Evolutionary conservation across 2,329 filamentous ascomycete genomes (phyloP).

Genomic region (Exophiala alcalophila): DNA sequence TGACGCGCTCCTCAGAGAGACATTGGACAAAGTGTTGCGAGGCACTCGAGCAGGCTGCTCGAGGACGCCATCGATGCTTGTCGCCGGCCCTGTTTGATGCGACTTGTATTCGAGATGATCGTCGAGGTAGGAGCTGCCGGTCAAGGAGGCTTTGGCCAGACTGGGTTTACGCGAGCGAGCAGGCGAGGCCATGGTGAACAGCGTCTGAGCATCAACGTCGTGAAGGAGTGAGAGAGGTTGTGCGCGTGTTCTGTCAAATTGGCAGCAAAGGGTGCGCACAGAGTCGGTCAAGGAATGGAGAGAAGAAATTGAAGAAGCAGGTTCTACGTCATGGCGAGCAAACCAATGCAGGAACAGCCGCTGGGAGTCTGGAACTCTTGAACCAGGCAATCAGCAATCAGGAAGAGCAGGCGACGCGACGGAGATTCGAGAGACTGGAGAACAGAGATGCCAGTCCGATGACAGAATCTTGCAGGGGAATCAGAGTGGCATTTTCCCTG

Average conservation of each 20-base stretch:
- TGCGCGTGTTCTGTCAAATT: too few species aligned
- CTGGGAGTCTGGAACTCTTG: too few species aligned
- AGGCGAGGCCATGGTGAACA: conserved; percentile 15
- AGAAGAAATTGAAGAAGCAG: conserved; percentile 1
- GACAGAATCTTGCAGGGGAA: too few species aligned
- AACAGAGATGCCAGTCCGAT: too few species aligned
- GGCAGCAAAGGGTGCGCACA: background rate
- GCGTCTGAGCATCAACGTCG: background rate
- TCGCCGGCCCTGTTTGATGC: conserved; percentile 23
- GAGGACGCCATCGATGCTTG: conserved; percentile 32
- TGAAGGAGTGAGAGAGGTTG: background rate
- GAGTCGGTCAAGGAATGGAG: too few species aligned
- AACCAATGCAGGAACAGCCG: conserved; percentile 22
- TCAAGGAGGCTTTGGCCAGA: conserved; percentile 42
- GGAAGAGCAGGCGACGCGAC: too few species aligned
- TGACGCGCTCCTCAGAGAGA: conserved; percentile 23
- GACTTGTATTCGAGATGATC: conserved; percentile 48
- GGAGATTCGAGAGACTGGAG: too few species aligned
- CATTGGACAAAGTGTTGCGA: conserved; percentile 21
- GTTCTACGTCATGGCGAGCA: conserved; percentile 16
- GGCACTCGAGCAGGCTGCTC: conserved; percentile 23
- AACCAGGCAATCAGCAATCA: too few species aligned
- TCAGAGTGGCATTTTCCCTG: too few species aligned
- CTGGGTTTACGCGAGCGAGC: conserved; percentile 40
- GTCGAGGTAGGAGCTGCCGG: conserved; percentile 43